Evolutionary conservation across 805 yeast genomes (phyloP).

Genomic region (Lipomyces chichibuensis): DNA sequence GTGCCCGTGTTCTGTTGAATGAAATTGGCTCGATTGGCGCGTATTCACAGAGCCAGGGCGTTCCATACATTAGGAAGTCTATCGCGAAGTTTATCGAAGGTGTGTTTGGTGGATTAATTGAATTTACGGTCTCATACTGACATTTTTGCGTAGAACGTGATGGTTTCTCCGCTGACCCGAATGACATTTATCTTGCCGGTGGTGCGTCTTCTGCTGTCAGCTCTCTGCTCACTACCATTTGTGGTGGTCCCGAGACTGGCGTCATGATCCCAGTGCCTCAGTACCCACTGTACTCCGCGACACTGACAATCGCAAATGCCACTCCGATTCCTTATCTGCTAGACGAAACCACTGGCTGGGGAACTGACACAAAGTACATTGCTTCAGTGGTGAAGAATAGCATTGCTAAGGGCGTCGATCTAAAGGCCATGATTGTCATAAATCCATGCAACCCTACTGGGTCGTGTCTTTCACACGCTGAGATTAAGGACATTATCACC

Average conservation of each 20-base stretch:
- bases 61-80: slow-evolving; percentile 65
- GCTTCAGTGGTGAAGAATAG: slow-evolving; percentile 57
- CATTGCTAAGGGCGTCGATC: slow-evolving; percentile 55
- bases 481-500: slow-evolving; percentile 70
- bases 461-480: slow-evolving; percentile 64
- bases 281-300: slow-evolving; percentile 96
- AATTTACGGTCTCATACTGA: not conserved
- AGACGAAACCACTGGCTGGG: slow-evolving; percentile 82
- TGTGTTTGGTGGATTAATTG: slow-evolving; percentile 1
- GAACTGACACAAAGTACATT: slow-evolving; percentile 70
- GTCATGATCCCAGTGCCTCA: slow-evolving; percentile 95
- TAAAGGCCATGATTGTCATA: slow-evolving; percentile 85
- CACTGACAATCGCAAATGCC: slow-evolving; percentile 80
- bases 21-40: slow-evolving; percentile 89
- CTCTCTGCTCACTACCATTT: slow-evolving; percentile 69
- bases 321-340: slow-evolving; percentile 84
- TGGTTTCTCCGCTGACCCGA: slow-evolving; percentile 66
- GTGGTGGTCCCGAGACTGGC: slow-evolving; percentile 70
- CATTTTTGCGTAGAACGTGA: slow-evolving; percentile 62
- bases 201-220: slow-evolving; percentile 97
- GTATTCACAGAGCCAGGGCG: slow-evolving; percentile 92
- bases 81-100: slow-evolving; percentile 74
- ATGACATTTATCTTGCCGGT: slow-evolving; percentile 79
- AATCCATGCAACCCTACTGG: slow-evolving; percentile 99
- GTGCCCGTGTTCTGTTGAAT: slow-evolving; percentile 66